Conservation (phyloP, 164 flowering plant species). For the Annona cherimola region DNA sequence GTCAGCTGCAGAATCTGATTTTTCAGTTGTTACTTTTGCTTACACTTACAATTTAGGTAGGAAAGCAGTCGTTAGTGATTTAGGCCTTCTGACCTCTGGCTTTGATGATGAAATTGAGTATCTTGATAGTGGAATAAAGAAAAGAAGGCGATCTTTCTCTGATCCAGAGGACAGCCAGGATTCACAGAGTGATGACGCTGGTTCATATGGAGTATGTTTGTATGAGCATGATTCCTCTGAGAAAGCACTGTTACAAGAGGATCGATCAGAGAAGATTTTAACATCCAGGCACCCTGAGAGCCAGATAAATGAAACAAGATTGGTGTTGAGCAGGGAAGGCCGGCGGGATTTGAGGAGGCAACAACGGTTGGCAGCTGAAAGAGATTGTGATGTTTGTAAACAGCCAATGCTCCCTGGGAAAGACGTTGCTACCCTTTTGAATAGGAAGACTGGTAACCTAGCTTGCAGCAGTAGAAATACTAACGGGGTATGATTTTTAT, state of each 20-base stretch:
- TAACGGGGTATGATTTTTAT: conserved; percentile 55
- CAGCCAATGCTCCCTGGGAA: conserved; percentile 85
- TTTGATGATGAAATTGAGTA: conserved; percentile 21
- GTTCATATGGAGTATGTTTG: conserved; percentile 44
- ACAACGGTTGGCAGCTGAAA: conserved; percentile 61
- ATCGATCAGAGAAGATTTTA: conserved; percentile 6
- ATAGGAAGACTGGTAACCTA: conserved; percentile 65
- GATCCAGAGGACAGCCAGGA: conserved; percentile 63
- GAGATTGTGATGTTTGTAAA: conserved; percentile 77
- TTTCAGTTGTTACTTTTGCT: conserved; percentile 56
- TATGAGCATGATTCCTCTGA: conserved; percentile 17
- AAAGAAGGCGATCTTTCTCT: conserved; percentile 51
- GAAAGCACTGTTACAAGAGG: conserved; percentile 2
- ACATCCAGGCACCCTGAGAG: conserved; percentile 28
- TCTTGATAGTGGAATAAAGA: conserved; percentile 21
- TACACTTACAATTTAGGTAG: conserved; percentile 60
- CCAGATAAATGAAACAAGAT: conserved; percentile 30
- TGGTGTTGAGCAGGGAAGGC: conserved; percentile 39
- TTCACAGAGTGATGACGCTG: conserved; percentile 33
- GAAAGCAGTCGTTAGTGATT: conserved; percentile 40
- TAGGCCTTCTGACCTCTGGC: conserved; percentile 30
- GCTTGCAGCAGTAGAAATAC: conserved; percentile 89
- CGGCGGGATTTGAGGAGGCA: conserved; percentile 65
- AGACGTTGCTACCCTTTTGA: conserved; percentile 83
- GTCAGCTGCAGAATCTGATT: conserved; percentile 49